Evolutionary conservation across 225 moss, liverwort and hornwort genomes (phyloP).

Genomic region (Bryum argenteum): DNA sequence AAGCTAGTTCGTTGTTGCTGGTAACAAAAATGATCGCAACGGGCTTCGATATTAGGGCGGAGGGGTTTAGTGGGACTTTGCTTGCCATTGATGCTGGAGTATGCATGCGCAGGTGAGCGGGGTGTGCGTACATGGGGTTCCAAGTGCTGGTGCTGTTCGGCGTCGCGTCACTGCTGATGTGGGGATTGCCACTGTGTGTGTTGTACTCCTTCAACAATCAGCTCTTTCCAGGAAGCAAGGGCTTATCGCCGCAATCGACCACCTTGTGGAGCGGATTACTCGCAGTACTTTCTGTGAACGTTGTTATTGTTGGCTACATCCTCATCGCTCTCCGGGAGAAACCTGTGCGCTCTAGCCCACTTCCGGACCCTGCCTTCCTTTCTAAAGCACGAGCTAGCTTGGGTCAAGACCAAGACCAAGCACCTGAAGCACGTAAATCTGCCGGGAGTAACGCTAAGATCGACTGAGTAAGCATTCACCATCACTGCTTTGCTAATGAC

Average conservation of each 20-base stretch:
- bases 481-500: neutral
- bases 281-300: conserved; percentile 76
- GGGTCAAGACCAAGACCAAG: conserved; percentile 4
- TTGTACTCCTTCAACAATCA: conserved; percentile 71
- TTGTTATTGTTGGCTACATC: conserved; percentile 69
- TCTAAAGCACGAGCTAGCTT: conserved; percentile 48
- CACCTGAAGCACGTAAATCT: conserved; percentile 7
- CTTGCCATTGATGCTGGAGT: neutral
- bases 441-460: conserved; percentile 35
- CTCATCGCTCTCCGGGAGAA: conserved; percentile 68
- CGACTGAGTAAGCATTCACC: conserved; percentile 28
- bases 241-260: conserved; percentile 62
- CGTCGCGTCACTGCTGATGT: conserved; percentile 71
- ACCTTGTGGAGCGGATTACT: conserved; percentile 82
- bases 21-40: neutral
- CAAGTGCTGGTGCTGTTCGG: conserved; percentile 58
- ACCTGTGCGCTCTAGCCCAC: conserved; percentile 47
- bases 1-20: neutral
- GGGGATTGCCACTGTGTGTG: conserved; percentile 68
- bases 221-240: conserved; percentile 63
- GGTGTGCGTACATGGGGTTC: conserved; percentile 47
- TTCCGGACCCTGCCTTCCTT: conserved; percentile 67
- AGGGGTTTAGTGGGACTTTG: neutral
- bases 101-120: conserved; percentile 22
- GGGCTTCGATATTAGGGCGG: neutral